These are phyloP conservation scores for Didymella pomorum DNA, from an alignment of 2,329 filamentous ascomycete genomes.

Conservation along the genomic window DNA sequence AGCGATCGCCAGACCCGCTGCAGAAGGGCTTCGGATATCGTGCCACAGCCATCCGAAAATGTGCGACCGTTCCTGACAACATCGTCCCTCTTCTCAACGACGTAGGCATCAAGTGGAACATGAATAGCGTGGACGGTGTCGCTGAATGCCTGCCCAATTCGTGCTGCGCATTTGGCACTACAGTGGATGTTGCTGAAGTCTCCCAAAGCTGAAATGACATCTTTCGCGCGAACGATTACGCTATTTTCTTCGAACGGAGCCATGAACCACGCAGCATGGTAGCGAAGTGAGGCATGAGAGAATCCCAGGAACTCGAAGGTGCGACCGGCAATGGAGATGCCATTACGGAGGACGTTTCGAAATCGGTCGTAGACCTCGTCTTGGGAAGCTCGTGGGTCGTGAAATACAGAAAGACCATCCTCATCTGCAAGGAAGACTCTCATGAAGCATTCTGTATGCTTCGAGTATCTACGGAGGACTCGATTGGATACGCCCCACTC, in stretches of 20 bases:
- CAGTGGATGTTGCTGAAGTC: conserved; percentile 59
- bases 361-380: conserved; percentile 58
- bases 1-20: conserved; percentile 66
- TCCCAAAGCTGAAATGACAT: conserved; percentile 58
- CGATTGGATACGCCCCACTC: conserved; percentile 65
- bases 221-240: conserved; percentile 60
- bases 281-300: conserved; percentile 43
- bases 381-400: conserved; percentile 56
- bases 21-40: conserved; percentile 69
- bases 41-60: conserved; percentile 84
- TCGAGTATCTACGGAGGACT: conserved; percentile 38
- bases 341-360: conserved; percentile 63
- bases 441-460: conserved; percentile 41
- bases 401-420: conserved; percentile 69
- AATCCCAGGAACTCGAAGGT: conserved; percentile 46
- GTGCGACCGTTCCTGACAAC: conserved; percentile 64
- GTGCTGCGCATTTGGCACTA: conserved; percentile 66
- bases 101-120: conserved; percentile 58
- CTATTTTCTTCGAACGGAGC: conserved; percentile 37
- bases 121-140: conserved; percentile 75
- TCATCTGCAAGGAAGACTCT: conserved; percentile 79
- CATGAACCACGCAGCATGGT: conserved; percentile 47
- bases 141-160: conserved; percentile 75
- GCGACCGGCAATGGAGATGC: conserved; percentile 57
- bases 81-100: conserved; percentile 56